Percentiles rank a stretch among this genome's conserved stretches.
Evolutionary conservation across 345 rosid genomes (phyloP).

Genomic region (Trapa incisa): DNA sequence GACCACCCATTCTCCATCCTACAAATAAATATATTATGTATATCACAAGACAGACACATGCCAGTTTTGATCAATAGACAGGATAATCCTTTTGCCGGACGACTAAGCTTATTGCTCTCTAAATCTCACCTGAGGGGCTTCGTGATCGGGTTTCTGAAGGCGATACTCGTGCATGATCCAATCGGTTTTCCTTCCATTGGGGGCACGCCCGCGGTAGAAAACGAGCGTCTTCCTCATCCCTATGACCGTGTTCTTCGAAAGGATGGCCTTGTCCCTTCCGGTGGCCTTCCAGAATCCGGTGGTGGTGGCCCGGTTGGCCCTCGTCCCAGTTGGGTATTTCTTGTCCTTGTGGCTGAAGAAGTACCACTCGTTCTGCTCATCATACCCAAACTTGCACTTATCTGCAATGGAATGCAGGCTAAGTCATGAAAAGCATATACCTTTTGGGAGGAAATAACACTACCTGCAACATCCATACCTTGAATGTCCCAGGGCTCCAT

Average conservation of each 20-base stretch:
- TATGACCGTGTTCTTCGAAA: constrained; percentile 60
- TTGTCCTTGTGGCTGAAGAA: constrained; percentile 95
- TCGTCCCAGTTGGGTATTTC: constrained; percentile 87
- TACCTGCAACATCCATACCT: no score
- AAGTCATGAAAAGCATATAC: neutral
- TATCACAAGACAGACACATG: no score
- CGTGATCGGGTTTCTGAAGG: constrained; percentile 57
- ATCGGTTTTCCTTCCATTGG: constrained; percentile 75
- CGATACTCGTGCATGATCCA: constrained; percentile 99
- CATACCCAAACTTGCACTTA: constrained; percentile 69
- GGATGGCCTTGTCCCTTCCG: constrained; percentile 79
- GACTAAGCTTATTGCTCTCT: no score
- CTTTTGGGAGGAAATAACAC: no score
- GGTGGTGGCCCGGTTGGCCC: constrained; percentile 78
- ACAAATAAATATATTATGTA: constrained; percentile 1
- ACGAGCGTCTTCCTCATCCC: constrained; percentile 96
- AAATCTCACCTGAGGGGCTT: constrained; percentile 53
- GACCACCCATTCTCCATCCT: constrained; percentile 99
- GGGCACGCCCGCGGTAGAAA: constrained; percentile 84
- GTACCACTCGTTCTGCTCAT: constrained; percentile 85
- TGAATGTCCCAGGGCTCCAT: no score
- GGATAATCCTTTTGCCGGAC: no score
- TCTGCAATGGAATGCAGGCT: constrained; percentile 21
- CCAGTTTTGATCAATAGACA: no score
- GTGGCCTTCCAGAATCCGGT: constrained; percentile 98